These are phyloP conservation scores for Agaricus blazei DNA, from an alignment of 768 basidiomycete species.

Conservation along the genomic window DNA sequence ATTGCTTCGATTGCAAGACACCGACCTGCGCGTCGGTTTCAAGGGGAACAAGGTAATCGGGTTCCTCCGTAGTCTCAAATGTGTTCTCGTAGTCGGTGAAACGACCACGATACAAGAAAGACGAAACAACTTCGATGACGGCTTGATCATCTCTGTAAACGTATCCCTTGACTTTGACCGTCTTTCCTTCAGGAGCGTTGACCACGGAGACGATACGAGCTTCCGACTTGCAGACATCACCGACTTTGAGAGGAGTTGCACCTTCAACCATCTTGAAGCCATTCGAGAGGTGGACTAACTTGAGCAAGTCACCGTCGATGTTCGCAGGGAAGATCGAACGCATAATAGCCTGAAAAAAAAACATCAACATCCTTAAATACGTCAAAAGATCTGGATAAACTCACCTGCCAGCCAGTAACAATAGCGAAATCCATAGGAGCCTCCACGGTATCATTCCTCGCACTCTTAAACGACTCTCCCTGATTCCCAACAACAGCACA, in stretches of 20 bases:
- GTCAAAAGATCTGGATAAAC: slow-evolving; percentile 19
- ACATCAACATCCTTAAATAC: slow-evolving; percentile 6
- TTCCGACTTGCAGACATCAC: slow-evolving; percentile 87
- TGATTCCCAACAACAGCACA: slow-evolving; percentile 93
- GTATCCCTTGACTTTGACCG: slow-evolving; percentile 83
- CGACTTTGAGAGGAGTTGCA: slow-evolving; percentile 69
- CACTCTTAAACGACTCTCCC: slow-evolving; percentile 83
- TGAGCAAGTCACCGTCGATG: slow-evolving; percentile 92
- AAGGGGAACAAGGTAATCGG: slow-evolving; percentile 79
- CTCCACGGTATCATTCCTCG: slow-evolving; percentile 61
- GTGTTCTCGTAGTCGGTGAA: slow-evolving; percentile 95
- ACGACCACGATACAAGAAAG: slow-evolving; percentile 95
- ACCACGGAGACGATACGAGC: slow-evolving; percentile 85
- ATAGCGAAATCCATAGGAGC: slow-evolving; percentile 99
- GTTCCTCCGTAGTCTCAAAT: slow-evolving; percentile 88
- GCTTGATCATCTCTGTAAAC: slow-evolving; percentile 73
- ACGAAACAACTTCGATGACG: slow-evolving; percentile 89
- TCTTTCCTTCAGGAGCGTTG: slow-evolving; percentile 90
- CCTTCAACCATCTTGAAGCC: slow-evolving; percentile 89
- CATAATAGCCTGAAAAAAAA: slow-evolving; percentile 82
- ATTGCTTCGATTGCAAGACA: slow-evolving; percentile 92
- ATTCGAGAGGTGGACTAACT: slow-evolving; percentile 95
- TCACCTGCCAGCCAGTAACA: slow-evolving; percentile 96
- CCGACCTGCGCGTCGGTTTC: slow-evolving; percentile 77
- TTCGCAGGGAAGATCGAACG: slow-evolving; percentile 90